Evolutionary conservation across 768 basidiomycete genomes (phyloP), one percentile per base, ranked within the genome.

Genomic region (Mycena filopes): DNA sequence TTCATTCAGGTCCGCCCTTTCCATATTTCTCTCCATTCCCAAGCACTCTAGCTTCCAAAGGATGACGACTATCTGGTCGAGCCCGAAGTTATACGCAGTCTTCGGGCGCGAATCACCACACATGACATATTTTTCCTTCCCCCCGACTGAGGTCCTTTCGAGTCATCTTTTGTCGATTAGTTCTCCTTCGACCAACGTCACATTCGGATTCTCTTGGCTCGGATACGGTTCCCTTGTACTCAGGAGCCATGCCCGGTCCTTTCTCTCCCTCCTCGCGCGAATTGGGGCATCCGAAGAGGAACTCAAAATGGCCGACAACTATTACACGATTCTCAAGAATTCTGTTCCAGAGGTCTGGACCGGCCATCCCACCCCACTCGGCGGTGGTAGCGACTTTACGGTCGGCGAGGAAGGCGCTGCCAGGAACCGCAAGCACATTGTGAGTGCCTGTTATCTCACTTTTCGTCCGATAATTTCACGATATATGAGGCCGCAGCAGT

Each of bases 231-330:
- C 88, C 8, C 81, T 91, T 58, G 73, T 91, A 60, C 77, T 70
- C 61, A 80, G 79, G 50, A 78, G 80, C 21, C 74, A 76, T 57
- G 83, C 79, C 18, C 73, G 76, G 18, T 77, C 79, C 20, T 91
- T 89, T 71, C 73, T 90, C 20, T 72, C 75, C 16, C 79, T 90
- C 45, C 72, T 90, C 67, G 60, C 77, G 5, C 56, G 56, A 20
- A 74, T 89, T 38, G 79, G 84, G 38, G 74, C 81, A 41, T 79
- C 85, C 0, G 73, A 80, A 4, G 85, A 86, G 40, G 83, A 89
- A 66, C 76, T 81, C 70, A 81, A 83, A 67, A 90, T 89, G 88
- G 87, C 89, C 4, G 90, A 91, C 71, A 91, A 91, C 65, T 90
- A 89, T 68, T 91, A 84, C 70, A 80, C 88, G 1, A 77, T 91